A percentile compares a stretch with the other conserved stretches of the same genome.
These are phyloP conservation scores for Endotrypanum monterogeii DNA, from an alignment of 208 protist species.

Conservation along the genomic window DNA sequence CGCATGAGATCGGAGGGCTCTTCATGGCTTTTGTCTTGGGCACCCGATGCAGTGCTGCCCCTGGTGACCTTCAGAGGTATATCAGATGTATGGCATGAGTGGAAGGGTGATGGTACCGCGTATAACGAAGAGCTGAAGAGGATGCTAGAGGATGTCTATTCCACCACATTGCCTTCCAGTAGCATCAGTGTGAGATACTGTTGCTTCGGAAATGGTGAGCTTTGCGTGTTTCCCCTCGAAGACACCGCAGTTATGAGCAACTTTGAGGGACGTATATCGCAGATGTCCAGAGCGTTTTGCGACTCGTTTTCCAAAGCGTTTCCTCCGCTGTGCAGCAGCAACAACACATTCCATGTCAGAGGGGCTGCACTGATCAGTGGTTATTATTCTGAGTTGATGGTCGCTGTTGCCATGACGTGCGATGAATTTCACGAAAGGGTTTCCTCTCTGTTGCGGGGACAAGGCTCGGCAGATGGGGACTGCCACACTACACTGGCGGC, in stretches of 20 bases:
- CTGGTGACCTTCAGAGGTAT: conserved; percentile 4
- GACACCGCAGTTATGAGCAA: neutral
- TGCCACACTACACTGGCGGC: neutral
- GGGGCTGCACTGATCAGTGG: neutral
- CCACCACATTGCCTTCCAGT: neutral
- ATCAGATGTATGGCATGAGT: conserved; percentile 16
- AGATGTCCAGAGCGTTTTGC: neutral
- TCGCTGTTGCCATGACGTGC: conserved; percentile 3
- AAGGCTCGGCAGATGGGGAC: neutral
- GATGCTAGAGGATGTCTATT: conserved; percentile 4
- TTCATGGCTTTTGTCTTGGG: conserved; percentile 5
- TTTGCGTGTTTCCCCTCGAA: conserved; percentile 1
- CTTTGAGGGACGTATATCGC: neutral
- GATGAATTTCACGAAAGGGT: neutral
- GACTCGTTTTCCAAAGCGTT: neutral
- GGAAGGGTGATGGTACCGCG: conserved; percentile 6
- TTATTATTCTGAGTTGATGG: conserved; percentile 3
- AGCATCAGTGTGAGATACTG: neutral
- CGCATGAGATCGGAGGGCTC: neutral
- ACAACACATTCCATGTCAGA: neutral
- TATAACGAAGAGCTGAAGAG: conserved; percentile 2
- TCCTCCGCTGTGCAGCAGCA: conserved; percentile 1
- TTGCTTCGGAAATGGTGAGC: conserved; percentile 25
- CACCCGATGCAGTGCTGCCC: conserved; percentile 14
- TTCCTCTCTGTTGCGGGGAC: neutral